Evolutionary conservation across 2,329 filamentous ascomycete genomes (phyloP).

Genomic region (Colletotrichum paranaense): DNA sequence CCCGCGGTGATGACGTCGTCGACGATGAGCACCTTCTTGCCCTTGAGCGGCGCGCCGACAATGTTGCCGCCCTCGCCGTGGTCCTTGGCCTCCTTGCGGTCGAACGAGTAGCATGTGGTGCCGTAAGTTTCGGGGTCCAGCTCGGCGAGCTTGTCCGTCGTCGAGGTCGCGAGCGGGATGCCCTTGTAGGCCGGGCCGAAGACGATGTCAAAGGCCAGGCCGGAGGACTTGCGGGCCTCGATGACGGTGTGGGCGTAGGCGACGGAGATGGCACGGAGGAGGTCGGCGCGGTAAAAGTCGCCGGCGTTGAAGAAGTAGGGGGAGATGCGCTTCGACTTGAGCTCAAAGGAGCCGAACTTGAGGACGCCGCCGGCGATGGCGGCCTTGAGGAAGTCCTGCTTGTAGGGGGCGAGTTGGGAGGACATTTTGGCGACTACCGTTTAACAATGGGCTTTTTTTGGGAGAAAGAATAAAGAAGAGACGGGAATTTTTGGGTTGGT

Average conservation of each 20-base stretch:
- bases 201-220: conserved; percentile 80
- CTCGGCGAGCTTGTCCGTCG: conserved; percentile 79
- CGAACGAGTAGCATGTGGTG: conserved; percentile 85
- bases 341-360: conserved; percentile 84
- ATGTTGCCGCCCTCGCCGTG: conserved; percentile 96
- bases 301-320: conserved; percentile 99
- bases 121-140: conserved; percentile 75
- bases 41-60: conserved; percentile 86
- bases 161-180: conserved; percentile 86
- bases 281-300: conserved; percentile 83
- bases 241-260: conserved; percentile 81
- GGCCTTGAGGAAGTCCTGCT: conserved; percentile 77
- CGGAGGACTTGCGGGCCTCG: conserved; percentile 53
- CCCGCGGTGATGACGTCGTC: conserved; percentile 98
- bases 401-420: conserved; percentile 68
- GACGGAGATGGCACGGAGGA: conserved; percentile 80
- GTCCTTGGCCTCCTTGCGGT: conserved; percentile 95
- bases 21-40: conserved; percentile 88
- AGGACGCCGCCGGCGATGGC: conserved; percentile 77
- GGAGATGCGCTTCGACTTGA: conserved; percentile 92
- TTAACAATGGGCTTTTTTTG: too few relatives aligned
- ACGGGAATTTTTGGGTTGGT: not conserved
- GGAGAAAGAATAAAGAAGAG: not conserved
- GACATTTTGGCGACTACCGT: conserved; percentile 47
- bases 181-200: conserved; percentile 98